These are phyloP conservation scores for Pichia deserticola DNA, from an alignment of 805 yeast species.

Conservation along the genomic window DNA sequence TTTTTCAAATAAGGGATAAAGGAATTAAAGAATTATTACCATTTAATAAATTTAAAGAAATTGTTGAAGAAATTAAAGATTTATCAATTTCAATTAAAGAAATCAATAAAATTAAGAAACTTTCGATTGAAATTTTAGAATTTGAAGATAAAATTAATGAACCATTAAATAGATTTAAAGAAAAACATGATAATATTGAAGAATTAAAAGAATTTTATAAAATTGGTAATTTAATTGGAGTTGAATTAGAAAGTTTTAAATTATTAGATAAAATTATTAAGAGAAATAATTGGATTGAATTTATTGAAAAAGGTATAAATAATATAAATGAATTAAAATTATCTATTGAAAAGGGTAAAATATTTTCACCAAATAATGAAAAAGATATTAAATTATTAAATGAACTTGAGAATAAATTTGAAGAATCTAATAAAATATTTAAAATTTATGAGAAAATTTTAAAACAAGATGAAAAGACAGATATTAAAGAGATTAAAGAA, in stretches of 20 bases:
- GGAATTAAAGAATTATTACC: background rate
- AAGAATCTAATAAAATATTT: slow-evolving; percentile 6
- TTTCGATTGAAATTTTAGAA: slow-evolving; percentile 42
- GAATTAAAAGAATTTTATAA: slow-evolving; percentile 49
- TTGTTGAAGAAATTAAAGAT: slow-evolving; percentile 41
- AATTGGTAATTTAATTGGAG: slow-evolving; percentile 53
- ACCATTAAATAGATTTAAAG: slow-evolving; percentile 25
- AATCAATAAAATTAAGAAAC: slow-evolving; percentile 48
- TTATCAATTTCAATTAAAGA: slow-evolving; percentile 51
- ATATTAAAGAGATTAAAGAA: background rate
- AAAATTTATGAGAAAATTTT: background rate
- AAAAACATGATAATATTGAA: slow-evolving; percentile 24
- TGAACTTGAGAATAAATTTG: background rate
- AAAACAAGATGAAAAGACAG: background rate
- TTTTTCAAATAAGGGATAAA: slow-evolving; percentile 30
- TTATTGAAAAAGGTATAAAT: slow-evolving; percentile 14
- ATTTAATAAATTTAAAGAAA: slow-evolving; percentile 28
- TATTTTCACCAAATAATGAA: slow-evolving; percentile 13
- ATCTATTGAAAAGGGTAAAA: slow-evolving; percentile 21
- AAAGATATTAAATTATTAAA: slow-evolving; percentile 10
- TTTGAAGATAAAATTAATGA: slow-evolving; percentile 42
- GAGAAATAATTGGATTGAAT: slow-evolving; percentile 34
- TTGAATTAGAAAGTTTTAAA: slow-evolving; percentile 43
- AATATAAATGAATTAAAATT: slow-evolving; percentile 19
- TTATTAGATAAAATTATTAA: slow-evolving; percentile 32